These are phyloP conservation scores for Crucihimalaya himalaica DNA, from an alignment of 345 rosid species.

Conservation along the genomic window DNA sequence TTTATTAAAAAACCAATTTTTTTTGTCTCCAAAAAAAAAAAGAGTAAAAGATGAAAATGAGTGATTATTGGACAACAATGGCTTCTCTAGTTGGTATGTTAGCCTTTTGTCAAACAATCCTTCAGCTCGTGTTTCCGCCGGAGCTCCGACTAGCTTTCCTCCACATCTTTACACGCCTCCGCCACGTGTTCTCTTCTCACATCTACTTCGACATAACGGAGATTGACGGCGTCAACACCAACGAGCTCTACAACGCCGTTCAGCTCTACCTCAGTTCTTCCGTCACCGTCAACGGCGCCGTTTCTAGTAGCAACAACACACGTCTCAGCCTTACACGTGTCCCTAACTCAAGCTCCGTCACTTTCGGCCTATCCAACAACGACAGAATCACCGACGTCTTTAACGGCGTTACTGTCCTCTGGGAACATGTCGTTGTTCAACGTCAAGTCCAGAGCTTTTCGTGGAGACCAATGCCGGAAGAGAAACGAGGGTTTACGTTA, in stretches of 20 bases:
- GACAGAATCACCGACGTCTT: slow-evolving; percentile 72
- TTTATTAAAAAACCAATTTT: not conserved
- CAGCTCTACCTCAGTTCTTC: slow-evolving; percentile 87
- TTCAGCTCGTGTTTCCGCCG: slow-evolving; percentile 74
- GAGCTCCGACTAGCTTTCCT: slow-evolving; percentile 69
- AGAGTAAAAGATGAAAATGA: slow-evolving; percentile 43
- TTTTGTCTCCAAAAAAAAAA: not conserved
- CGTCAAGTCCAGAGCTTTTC: slow-evolving; percentile 75
- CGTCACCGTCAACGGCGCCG: slow-evolving; percentile 54
- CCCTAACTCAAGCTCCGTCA: slow-evolving; percentile 78
- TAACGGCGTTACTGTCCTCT: slow-evolving; percentile 55
- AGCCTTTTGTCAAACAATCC: slow-evolving; percentile 77
- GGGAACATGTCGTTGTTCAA: slow-evolving; percentile 91
- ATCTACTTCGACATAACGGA: slow-evolving; percentile 90
- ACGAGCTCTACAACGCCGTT: slow-evolving; percentile 96
- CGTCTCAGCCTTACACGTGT: slow-evolving; percentile 82
- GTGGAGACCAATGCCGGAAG: slow-evolving; percentile 93
- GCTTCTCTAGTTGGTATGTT: slow-evolving; percentile 76
- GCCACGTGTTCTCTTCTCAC: slow-evolving; percentile 58
- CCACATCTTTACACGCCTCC: slow-evolving; percentile 53
- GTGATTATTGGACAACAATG: slow-evolving; percentile 76
- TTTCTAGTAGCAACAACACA: slow-evolving; percentile 30
- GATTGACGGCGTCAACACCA: slow-evolving; percentile 96
- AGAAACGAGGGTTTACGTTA: slow-evolving; percentile 84
- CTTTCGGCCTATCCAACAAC: slow-evolving; percentile 83